A percentile compares a stretch with the other conserved stretches of the same genome.
These are phyloP conservation scores for Pleurozium schreberi DNA, from an alignment of 225 moss, liverwort and hornwort genomes.

Conservation along the genomic window DNA sequence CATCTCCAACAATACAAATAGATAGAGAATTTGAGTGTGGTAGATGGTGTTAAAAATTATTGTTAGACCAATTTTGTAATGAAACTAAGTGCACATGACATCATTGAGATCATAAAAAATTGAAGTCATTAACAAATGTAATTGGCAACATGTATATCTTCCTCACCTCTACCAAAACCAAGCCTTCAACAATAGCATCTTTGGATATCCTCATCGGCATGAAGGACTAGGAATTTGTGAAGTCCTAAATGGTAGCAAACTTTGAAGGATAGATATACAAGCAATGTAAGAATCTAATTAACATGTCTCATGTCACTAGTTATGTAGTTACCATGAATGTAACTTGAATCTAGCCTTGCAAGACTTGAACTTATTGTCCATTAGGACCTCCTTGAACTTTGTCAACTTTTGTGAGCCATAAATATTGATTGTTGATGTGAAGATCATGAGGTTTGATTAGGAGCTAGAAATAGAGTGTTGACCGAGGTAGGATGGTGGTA, in stretches of 20 bases:
- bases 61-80: neutral
- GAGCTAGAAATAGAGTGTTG: too few species aligned
- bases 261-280: neutral
- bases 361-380: neutral
- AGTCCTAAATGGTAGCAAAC: neutral
- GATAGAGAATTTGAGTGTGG: neutral
- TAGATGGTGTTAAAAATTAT: neutral
- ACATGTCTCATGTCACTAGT: neutral
- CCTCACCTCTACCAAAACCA: neutral
- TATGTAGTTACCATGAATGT: fast-evolving
- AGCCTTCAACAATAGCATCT: neutral
- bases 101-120: neutral
- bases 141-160: neutral
- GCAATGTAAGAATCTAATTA: neutral
- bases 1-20: fast-evolving
- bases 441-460: too few species aligned
- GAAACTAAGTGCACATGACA: neutral
- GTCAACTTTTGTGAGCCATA: fast-evolving
- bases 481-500: too few species aligned
- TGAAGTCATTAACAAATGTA: neutral
- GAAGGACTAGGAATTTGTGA: fast-evolving
- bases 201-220: neutral
- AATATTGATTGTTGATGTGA: neutral
- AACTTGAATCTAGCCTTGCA: neutral
- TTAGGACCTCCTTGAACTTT: too few species aligned